Evolutionary conservation across 2,329 filamentous ascomycete genomes (phyloP).

Genomic region (Trichoderma sp.): DNA sequence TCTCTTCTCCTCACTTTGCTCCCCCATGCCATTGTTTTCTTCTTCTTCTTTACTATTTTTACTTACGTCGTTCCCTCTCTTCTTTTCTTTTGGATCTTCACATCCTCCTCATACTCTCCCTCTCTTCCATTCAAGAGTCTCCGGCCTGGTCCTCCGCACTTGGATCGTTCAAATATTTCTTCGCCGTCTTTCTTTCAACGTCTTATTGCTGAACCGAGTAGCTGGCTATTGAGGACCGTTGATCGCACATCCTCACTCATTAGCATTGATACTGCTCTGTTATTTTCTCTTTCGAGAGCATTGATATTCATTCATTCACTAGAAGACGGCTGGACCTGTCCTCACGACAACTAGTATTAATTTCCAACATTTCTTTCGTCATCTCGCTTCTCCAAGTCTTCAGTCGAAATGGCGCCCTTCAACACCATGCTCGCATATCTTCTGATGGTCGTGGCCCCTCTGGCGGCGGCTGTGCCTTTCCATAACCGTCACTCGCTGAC

Average conservation of each 20-base stretch:
- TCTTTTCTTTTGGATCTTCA: neutral
- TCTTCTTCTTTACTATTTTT: conserved; percentile 22
- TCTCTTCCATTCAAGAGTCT: conserved; percentile 19
- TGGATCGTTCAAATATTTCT: conserved; percentile 3
- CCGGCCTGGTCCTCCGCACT: conserved; percentile 17
- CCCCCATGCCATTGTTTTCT: conserved; percentile 22
- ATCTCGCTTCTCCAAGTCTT: neutral
- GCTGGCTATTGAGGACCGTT: conserved; percentile 33
- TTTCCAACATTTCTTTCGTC: neutral
- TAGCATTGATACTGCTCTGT: conserved; percentile 6
- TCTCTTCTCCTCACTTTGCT: conserved; percentile 15
- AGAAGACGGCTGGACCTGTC: conserved; percentile 16
- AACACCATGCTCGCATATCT: conserved; percentile 28
- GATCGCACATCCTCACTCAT: conserved; percentile 30
- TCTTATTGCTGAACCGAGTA: conserved; percentile 24
- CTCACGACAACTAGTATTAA: conserved; percentile 5
- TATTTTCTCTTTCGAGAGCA: neutral
- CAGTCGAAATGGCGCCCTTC: conserved; percentile 27
- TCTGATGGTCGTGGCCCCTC: conserved; percentile 26
- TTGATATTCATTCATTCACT: neutral
- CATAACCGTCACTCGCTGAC: conserved; percentile 12
- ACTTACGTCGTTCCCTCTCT: conserved; percentile 20
- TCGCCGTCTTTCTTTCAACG: conserved; percentile 23
- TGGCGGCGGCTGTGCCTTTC: conserved; percentile 30
- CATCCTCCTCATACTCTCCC: neutral